These are phyloP conservation scores for Arctostaphylos glauca DNA, from an alignment of 148 eudicot species.

Conservation along the genomic window DNA sequence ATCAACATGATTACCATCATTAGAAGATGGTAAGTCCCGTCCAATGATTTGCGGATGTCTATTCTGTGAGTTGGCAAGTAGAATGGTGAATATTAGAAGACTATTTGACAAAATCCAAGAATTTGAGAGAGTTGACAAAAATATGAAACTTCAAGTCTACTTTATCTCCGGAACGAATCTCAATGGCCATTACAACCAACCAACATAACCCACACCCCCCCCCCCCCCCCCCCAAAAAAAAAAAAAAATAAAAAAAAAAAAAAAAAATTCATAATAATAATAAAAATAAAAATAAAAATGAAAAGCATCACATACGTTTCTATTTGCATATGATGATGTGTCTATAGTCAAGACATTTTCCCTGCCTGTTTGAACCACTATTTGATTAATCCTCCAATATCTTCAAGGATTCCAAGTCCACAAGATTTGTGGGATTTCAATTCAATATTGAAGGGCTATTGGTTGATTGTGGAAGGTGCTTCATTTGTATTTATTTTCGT, in stretches of 20 bases:
- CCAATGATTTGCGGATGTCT: constrained; percentile 47
- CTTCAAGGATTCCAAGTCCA: neutral
- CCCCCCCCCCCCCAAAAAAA: too few species aligned
- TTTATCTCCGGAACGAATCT: neutral
- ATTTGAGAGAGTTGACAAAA: neutral
- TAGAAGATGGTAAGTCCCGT: constrained; percentile 32
- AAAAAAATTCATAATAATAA: neutral
- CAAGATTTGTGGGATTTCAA: neutral
- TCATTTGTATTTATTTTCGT: neutral
- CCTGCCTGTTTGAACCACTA: neutral
- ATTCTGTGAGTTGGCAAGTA: constrained; percentile 42
- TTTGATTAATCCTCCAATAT: neutral
- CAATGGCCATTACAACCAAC: neutral
- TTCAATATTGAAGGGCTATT: neutral
- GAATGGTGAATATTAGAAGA: neutral
- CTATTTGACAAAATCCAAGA: neutral
- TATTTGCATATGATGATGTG: neutral
- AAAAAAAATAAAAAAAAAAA: neutral
- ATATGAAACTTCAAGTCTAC: neutral
- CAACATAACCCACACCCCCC: neutral
- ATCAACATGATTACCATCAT: constrained; percentile 48
- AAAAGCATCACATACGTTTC: neutral
- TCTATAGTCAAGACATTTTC: neutral
- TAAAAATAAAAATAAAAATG: neutral
- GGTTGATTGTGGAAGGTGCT: neutral